Evolutionary conservation across 163 green algal genomes (phyloP).

Genomic region (Chlorella variabilis): DNA sequence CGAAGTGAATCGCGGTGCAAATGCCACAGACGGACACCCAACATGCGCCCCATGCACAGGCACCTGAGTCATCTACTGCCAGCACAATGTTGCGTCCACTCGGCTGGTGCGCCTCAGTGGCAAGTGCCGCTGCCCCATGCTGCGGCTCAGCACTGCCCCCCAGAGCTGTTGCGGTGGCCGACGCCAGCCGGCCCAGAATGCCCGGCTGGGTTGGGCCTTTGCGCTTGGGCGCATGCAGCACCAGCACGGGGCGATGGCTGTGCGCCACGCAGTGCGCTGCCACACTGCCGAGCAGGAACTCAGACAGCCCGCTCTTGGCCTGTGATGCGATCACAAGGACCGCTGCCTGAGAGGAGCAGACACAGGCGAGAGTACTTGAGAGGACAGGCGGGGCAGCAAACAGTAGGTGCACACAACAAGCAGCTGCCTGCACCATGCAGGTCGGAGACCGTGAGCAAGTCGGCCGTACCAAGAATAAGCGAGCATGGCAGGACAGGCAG

Average conservation of each 20-base stretch:
- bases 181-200: too few relatives aligned
- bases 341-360: neutral
- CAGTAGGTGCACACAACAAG: too few relatives aligned
- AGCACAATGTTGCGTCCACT: conserved; percentile 31
- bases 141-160: neutral
- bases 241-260: conserved; percentile 33
- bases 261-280: conserved; percentile 36
- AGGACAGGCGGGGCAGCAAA: too few relatives aligned
- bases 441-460: too few relatives aligned
- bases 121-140: neutral
- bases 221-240: conserved; percentile 28
- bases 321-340: neutral
- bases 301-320: conserved; percentile 9
- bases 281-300: conserved; percentile 40
- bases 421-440: too few relatives aligned
- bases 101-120: neutral
- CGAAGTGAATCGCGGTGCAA: too few relatives aligned
- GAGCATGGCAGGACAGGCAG: neutral
- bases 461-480: too few relatives aligned
- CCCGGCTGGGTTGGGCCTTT: neutral
- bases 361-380: too few relatives aligned
- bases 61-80: conserved; percentile 43
- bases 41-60: too few relatives aligned
- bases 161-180: too few relatives aligned
- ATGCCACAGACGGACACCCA: too few relatives aligned